Evolutionary conservation across 352 stramenopile species (phyloP), one percentile per base, ranked within the genome.

Genomic region (Albugo candida): DNA sequence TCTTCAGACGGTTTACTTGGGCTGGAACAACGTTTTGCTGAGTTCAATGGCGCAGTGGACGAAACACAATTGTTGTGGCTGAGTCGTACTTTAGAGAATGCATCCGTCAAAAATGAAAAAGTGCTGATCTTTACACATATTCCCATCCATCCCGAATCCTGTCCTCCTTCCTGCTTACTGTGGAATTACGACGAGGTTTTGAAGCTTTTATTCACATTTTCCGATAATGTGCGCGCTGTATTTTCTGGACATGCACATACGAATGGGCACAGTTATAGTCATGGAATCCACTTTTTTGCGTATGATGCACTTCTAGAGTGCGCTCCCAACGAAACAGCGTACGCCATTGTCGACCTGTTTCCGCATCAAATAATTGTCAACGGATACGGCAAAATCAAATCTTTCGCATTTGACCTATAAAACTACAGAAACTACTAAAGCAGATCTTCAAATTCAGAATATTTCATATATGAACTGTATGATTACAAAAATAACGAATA

Each of bases 141-240:
- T 4, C 77, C 77, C 11, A 54, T 83, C 21, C 70, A 83, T 37
- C 71, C 67, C 0, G 62, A 41, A 20, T 64, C 66, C 14, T 57
- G 59, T 6, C 36, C 48, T 41, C 50, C 59, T 42, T 65, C 64
- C 12, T 64, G 59, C 45, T 53, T 87, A 47, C 59, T 86, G 13
- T 91, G 77, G 77, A 86, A 91, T 54, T 87, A 83, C 56, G 52
- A 75, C 18, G 63, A 78, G 49, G 52, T 87, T 16, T 47, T 87
- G 16, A 52, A 55, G 18, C 41, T 75, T 16, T 59, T 87, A 17
- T 49, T 59, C n/a, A 51, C 50, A 8, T 45, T 24, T 16, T 54
- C 58, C 47, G 21, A 52, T 1, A 76, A 66, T 40, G 72, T 91
- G 24, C 63, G 70, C 16, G 67, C 56, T 36, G 71, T 84, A 42